Base-by-base conservation (phyloP, 495 filamentous ascomycete genomes). In the Annulohypoxylon bovei region DNA sequence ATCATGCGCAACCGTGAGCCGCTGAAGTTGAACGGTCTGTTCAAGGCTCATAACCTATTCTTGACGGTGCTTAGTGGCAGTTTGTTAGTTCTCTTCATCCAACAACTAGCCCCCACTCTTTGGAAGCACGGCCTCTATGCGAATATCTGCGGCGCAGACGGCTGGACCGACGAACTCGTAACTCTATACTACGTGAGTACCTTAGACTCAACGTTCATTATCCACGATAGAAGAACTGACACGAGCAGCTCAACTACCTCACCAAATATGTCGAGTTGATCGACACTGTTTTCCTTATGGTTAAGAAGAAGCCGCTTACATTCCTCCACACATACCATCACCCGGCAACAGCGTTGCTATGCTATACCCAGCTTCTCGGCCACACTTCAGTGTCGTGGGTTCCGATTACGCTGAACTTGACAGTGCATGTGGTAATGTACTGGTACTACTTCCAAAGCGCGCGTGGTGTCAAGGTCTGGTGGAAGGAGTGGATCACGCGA, bases 301-400 rank as follows among this genome's bases (percentile, higher is more conserved):
- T 93, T 72, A 93, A 93, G 86, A 93, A 93, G 86, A 93, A 93
- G 84, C 91, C 91, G 42, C 83, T 92, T 72, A 90, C 91, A 72
- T 93, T 93, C 86, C 88, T 93, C 46, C 91, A 93, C 85, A 91
- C 88, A 76, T 93, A 93, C 78, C 91, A 93, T 80, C 90, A 93
- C 77, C 91, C 91, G 74, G 91, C 91, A 32, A 93, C 91, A 1
- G 91, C 91, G 47, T 85, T 93, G 52, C 88, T 93, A 58, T 93
- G 91, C 88, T 93, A 91, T 81, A 92, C 90, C 58, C 91, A 93
- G 80, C 85, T 93, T 63, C 84, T 92, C 70, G 91, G 91, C 58
- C 81, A 86, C 70, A 93, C 91, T 20, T 82, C 91, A n/a, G 91
- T 93, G 37, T 88, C 87, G 37, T 93, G 91, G 91, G 88, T 92